Base-by-base conservation (phyloP, 495 filamentous ascomycete species). In the Lasiosphaeria ovina region DNA sequence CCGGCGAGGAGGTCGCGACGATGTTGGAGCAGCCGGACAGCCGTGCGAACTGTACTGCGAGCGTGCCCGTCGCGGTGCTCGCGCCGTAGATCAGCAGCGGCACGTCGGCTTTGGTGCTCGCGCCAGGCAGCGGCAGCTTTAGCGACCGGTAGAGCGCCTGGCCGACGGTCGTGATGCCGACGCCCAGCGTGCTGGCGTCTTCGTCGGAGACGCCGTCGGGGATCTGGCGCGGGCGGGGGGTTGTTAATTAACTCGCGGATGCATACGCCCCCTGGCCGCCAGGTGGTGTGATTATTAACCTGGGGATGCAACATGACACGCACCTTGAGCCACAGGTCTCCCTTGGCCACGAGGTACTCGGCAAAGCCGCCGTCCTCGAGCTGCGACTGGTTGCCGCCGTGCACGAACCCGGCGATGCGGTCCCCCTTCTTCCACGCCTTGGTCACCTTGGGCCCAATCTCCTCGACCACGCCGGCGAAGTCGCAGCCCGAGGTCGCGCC, bases 361-460 rank as follows among this genome's bases (percentile, higher is more conserved):
- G 76, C 76, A 60, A 78, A 75, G 16, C 71, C 71, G 51, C 79
- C 79, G 40, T 71, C 68, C 33, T 75, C 67, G 61, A 34, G 64
- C 33, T 66, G 57, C 16, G 55, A 16, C 51, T 36, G n/a, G 59
- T 72, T 68, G 12, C 56, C 51, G 3, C 72, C 69, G 55, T 75
- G 76, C 11, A 62, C 68, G 36, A 80, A 72, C 34, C 78, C 77
- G 54, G 73, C 72, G 32, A 81, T 68, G n/a, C 72, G 58, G 55
- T 79, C 69, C n/a, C 75, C 70, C 55, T 67, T 67, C 44, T 63
- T 60, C 58, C 67, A 71, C 51, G 62, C 54, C 50, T 62, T 65
- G 31, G 69, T 73, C 17, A 76, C 77, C 16, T 72, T 69, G 3
- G 65, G 58, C 0, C 80, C 78, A n/a, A 76, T 61, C 40, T 72